Base-by-base conservation (phyloP, 768 basidiomycete genomes). In the Gyrodon lividus region DNA sequence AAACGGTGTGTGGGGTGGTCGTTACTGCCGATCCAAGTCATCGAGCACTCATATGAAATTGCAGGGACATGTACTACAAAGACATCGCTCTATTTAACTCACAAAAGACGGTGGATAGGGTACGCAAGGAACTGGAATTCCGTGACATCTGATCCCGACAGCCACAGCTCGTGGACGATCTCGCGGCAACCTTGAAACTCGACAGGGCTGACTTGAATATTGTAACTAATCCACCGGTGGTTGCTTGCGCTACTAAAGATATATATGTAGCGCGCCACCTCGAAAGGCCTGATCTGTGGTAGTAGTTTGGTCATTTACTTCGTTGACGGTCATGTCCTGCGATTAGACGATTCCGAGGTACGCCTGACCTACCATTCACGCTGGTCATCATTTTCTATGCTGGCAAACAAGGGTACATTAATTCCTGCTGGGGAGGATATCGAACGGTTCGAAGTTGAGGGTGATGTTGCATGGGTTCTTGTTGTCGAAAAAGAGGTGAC, bases 401-500 rank as follows among this genome's bases (percentile, higher is more conserved):
- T n/a, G 34, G 44, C 13, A 38, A 20, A 40, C 3, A 48, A 95
- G 92, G 84, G 83, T 3, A 75, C 81, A 0, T 73, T 96, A 20
- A 90, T 96, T 49, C 94, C 93, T 3, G 75, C 79, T 1, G 78
- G 80, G 33, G 90, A 92, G 61, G 81, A 86, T 42, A 86, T 98
- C 40, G 67, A 74, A 14, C 72, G 75, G 0, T 80, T 94, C 49
- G 73, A 76, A n/a, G 59, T 87, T 4, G 65, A 74, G n/a, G 70
- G 75, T 9, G 65, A 76, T 35, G 61, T 92, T 12, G 57, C 76
- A 1, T 98, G 92, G 90, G 79, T 98, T 6, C 73, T 98, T 14
- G 73, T 98, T 4, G 77, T 98, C 16, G 97, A 99, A 71, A 99
- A 99, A 73, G 97, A 99, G 72, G 96, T 87, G 28, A 43, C 72